These are phyloP conservation scores for Cerioporus squamosus DNA, from an alignment of 1,284 basidiomycete genomes.

Conservation along the genomic window DNA sequence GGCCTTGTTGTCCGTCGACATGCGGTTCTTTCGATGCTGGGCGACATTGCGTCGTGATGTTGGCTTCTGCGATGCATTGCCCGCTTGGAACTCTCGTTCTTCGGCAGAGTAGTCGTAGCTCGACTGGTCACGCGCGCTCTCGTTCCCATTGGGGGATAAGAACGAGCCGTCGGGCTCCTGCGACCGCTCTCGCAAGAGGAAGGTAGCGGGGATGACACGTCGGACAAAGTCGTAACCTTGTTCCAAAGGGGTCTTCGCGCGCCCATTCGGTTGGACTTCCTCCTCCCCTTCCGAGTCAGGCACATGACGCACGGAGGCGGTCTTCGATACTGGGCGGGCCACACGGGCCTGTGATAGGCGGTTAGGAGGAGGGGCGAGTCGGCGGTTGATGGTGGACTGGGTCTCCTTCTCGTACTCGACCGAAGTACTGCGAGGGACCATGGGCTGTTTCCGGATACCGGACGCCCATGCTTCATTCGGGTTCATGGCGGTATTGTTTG, in stretches of 20 bases:
- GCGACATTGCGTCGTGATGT: constrained; percentile 32
- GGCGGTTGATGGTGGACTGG: constrained; percentile 53
- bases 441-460: constrained; percentile 46
- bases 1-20: constrained; percentile 77
- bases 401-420: constrained; percentile 77
- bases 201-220: constrained; percentile 55
- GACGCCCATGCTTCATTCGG: constrained; percentile 72
- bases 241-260: constrained; percentile 69
- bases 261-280: constrained; percentile 29
- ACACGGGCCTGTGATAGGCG: constrained; percentile 39
- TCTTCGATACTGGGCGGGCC: constrained; percentile 47
- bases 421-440: constrained; percentile 70
- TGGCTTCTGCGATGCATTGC: constrained; percentile 38
- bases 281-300: constrained; percentile 73
- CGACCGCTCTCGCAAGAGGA: constrained; percentile 63
- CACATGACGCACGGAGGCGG: constrained; percentile 51
- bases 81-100: constrained; percentile 56
- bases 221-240: constrained; percentile 57
- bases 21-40: constrained; percentile 56
- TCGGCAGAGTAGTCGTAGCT: constrained; percentile 82
- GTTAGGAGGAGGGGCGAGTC: constrained; percentile 60
- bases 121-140: constrained; percentile 45
- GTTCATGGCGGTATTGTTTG: constrained; percentile 9
- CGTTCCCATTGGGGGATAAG: no score
- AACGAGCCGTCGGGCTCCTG: constrained; percentile 57